Percentiles rank a stretch among this genome's conserved stretches.
Evolutionary conservation across 2,329 filamentous ascomycete species (phyloP).

Genomic region (Epichloe hybrida): DNA sequence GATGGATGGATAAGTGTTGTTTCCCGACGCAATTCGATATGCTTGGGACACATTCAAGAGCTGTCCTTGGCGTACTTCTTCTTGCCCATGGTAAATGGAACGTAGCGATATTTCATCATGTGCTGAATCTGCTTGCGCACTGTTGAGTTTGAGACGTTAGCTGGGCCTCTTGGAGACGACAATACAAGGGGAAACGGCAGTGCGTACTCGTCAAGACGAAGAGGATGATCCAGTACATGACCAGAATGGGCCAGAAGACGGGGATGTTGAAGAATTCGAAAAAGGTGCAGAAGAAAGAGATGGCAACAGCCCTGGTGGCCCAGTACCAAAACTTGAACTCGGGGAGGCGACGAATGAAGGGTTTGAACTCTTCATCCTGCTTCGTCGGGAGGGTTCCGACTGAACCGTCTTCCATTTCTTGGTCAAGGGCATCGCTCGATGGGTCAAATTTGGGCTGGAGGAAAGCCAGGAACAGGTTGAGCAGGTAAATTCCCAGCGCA

Average conservation of each 20-base stretch:
- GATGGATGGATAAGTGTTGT: background rate
- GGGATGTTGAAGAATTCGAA: conserved; percentile 91
- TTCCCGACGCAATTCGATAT: background rate
- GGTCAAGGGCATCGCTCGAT: conserved; percentile 78
- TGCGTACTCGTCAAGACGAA: conserved; percentile 86
- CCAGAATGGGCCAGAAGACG: conserved; percentile 96
- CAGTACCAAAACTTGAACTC: conserved; percentile 99
- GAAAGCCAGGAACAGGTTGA: conserved; percentile 98
- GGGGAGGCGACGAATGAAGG: conserved; percentile 87
- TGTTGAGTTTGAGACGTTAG: conserved; percentile 21
- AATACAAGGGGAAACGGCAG: background rate
- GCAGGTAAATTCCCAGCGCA: conserved; percentile 93
- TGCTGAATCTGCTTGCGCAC: conserved; percentile 99
- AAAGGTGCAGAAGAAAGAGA: conserved; percentile 82
- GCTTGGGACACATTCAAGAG: conserved; percentile 18
- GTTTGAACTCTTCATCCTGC: conserved; percentile 93
- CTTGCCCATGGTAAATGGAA: conserved; percentile 88
- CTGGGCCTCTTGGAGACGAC: background rate
- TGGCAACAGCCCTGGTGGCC: conserved; percentile 72
- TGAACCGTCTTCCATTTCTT: conserved; percentile 89
- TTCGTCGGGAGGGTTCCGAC: conserved; percentile 77
- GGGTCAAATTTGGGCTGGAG: conserved; percentile 98
- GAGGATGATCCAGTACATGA: conserved; percentile 97
- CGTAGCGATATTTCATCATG: conserved; percentile 99
- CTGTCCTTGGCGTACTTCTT: conserved; percentile 59